Evolutionary conservation across 371 early-diverging fungal species (phyloP).

Genomic region (Phascolomyces articulosus): DNA sequence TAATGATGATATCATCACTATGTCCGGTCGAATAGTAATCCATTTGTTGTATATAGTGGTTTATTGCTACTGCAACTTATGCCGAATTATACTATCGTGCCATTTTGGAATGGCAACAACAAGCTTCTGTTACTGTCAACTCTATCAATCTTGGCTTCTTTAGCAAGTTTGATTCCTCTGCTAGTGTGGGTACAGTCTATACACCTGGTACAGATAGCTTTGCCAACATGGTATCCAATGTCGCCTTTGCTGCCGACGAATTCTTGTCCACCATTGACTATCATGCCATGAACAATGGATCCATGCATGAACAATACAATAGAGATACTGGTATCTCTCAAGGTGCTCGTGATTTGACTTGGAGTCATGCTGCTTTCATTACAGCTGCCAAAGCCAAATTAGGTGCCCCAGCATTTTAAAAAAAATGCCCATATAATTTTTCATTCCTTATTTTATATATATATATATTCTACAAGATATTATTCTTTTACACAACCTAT

Average conservation of each 20-base stretch:
- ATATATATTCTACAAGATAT: no score
- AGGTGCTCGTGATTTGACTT: slow-evolving; percentile 76
- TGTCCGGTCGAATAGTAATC: no score
- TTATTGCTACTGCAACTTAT: slow-evolving; percentile 61
- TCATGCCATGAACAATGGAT: slow-evolving; percentile 55
- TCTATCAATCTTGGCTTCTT: slow-evolving; percentile 46
- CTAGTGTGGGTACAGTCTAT: slow-evolving; percentile 32
- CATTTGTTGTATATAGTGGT: slow-evolving; percentile 43
- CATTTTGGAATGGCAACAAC: slow-evolving; percentile 31
- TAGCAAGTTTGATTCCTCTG: slow-evolving; percentile 18
- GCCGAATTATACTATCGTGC: slow-evolving; percentile 72
- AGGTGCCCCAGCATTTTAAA: slow-evolving; percentile 4
- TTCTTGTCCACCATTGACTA: slow-evolving; percentile 56
- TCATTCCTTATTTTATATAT: no score
- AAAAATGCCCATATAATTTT: no score
- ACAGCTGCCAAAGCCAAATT: slow-evolving; percentile 36
- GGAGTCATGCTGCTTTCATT: slow-evolving; percentile 72
- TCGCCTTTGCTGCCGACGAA: slow-evolving; percentile 53
- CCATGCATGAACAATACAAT: slow-evolving; percentile 69
- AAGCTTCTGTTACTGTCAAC: slow-evolving; percentile 40
- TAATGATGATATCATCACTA: not conserved
- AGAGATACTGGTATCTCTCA: slow-evolving; percentile 52
- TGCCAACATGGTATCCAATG: slow-evolving; percentile 20
- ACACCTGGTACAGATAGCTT: slow-evolving; percentile 20
- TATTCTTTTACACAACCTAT: no score